These are phyloP conservation scores for Kwoniella mangroviensis DNA, from an alignment of 768 basidiomycete genomes.

Conservation along the genomic window DNA sequence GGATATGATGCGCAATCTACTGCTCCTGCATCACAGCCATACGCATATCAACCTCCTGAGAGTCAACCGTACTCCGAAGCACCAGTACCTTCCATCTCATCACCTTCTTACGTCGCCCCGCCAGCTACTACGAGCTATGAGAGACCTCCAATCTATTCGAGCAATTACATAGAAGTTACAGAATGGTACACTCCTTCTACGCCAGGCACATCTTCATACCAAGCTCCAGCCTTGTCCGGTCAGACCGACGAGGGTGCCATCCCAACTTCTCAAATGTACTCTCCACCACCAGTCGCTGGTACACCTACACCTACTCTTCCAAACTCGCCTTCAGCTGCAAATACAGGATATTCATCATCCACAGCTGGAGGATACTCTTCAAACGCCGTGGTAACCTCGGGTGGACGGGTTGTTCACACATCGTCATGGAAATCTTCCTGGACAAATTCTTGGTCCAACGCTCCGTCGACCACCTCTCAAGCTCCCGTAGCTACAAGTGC, in stretches of 20 bases:
- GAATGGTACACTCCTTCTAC: constrained; percentile 7
- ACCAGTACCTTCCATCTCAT: background rate
- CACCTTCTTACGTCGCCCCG: background rate
- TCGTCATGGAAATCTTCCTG: constrained; percentile 7
- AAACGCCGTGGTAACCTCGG: background rate
- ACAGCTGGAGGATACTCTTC: constrained; percentile 11
- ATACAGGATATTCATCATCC: background rate
- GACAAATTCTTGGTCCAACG: constrained; percentile 9
- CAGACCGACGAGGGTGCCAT: background rate
- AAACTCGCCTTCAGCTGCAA: background rate
- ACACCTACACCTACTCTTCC: background rate
- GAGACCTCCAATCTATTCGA: constrained; percentile 3
- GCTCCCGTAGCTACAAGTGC: background rate
- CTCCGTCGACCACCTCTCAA: background rate
- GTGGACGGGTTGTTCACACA: background rate
- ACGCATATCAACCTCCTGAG: background rate
- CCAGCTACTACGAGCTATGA: background rate
- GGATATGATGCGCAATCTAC: constrained; percentile 2
- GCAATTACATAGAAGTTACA: constrained; percentile 16
- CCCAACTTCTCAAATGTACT: constrained; percentile 3
- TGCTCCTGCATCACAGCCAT: background rate
- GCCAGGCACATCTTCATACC: background rate
- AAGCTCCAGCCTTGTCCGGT: background rate
- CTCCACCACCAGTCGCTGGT: background rate
- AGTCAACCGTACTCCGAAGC: background rate